These are phyloP conservation scores for Moesziomyces aphidis DNA, from an alignment of 1,284 basidiomycete species.

Conservation along the genomic window DNA sequence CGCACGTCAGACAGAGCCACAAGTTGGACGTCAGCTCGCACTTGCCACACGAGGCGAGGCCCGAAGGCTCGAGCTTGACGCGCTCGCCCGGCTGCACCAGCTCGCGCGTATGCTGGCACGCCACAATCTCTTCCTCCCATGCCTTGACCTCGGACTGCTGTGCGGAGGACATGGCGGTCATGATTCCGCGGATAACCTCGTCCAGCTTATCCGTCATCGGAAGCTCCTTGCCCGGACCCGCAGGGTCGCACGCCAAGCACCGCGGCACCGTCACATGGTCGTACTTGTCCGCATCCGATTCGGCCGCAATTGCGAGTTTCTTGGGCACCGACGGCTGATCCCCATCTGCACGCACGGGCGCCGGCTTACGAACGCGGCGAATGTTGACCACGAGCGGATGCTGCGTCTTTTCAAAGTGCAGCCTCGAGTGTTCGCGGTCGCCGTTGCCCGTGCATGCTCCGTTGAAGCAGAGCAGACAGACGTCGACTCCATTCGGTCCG, in stretches of 20 bases:
- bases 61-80: conserved; percentile 49
- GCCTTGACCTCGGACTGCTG: conserved; percentile 94
- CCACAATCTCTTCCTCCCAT: conserved; percentile 92
- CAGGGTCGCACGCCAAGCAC: conserved; percentile 75
- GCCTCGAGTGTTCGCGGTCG: conserved; percentile 55
- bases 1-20: conserved; percentile 92
- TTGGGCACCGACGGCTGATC: conserved; percentile 71
- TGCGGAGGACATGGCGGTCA: conserved; percentile 85
- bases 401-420: conserved; percentile 70
- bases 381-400: conserved; percentile 86
- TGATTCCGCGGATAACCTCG: conserved; percentile 77
- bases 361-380: conserved; percentile 75
- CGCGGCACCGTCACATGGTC: conserved; percentile 77
- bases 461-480: conserved; percentile 93
- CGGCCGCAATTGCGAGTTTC: conserved; percentile 85
- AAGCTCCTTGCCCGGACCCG: conserved; percentile 71
- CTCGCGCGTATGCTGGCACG: conserved; percentile 87
- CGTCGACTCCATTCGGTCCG: conserved; percentile 77
- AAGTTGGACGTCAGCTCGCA: conserved; percentile 74
- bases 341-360: conserved; percentile 4
- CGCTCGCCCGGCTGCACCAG: conserved; percentile 73
- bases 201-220: conserved; percentile 69
- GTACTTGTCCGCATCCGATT: conserved; percentile 90
- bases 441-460: conserved; percentile 71
- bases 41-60: conserved; percentile 47